Conservation (phyloP, 805 yeast species). For the Candida nanaspora region DNA sequence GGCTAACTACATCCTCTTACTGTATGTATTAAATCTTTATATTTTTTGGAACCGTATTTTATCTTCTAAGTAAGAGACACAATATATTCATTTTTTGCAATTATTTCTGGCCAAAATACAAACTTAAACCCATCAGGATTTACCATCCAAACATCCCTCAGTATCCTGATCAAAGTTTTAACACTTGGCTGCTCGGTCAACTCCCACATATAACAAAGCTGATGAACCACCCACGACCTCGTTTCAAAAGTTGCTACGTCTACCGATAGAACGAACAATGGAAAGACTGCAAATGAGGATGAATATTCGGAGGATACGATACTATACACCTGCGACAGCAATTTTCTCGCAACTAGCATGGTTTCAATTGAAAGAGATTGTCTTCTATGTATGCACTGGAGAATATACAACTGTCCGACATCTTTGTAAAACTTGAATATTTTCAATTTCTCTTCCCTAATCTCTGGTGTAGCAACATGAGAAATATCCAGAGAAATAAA, state of each 20-base stretch:
- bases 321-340: slow-evolving; percentile 1
- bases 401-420: slow-evolving; percentile 5
- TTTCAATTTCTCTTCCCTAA: not conserved
- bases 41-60: not conserved
- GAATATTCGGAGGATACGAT: slow-evolving; percentile 1
- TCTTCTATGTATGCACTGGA: slow-evolving; percentile 8
- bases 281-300: slow-evolving; percentile 2
- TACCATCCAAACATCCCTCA: slow-evolving; percentile 7
- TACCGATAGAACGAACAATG: slow-evolving; percentile 7
- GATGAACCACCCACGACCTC: slow-evolving; percentile 8
- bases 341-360: slow-evolving; percentile 5
- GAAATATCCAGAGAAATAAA: not conserved
- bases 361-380: slow-evolving; percentile 9
- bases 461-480: not conserved
- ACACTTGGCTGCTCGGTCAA: slow-evolving; percentile 3
- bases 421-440: slow-evolving; percentile 7
- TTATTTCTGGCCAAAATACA: slow-evolving; percentile 10
- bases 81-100: slow-evolving; percentile 3
- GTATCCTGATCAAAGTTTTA: not conserved
- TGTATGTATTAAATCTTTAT: no score
- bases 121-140: slow-evolving; percentile 8
- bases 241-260: slow-evolving; percentile 12
- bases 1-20: no score
- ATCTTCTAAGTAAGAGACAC: not conserved
- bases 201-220: slow-evolving; percentile 5